These are phyloP conservation scores for Mitragyna speciosa DNA, from an alignment of 257 asterid species.

Conservation along the genomic window DNA sequence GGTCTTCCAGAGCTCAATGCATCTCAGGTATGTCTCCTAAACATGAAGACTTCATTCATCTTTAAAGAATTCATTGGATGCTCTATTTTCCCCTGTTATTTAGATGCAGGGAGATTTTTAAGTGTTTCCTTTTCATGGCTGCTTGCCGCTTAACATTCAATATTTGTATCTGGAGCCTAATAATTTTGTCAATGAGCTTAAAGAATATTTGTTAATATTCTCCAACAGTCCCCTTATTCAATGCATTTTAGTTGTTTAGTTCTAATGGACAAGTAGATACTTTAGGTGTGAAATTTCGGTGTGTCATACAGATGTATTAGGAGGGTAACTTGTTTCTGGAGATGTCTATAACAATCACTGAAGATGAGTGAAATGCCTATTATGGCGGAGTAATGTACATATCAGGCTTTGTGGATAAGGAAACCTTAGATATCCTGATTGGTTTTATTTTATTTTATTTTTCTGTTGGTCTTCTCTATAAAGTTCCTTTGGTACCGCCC, in stretches of 20 bases:
- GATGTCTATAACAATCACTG: background rate
- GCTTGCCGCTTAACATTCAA: background rate
- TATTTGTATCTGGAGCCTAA: background rate
- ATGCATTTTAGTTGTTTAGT: background rate
- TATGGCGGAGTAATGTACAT: background rate
- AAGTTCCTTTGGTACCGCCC: background rate
- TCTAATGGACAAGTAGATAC: background rate
- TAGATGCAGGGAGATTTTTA: background rate
- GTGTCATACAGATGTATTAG: background rate
- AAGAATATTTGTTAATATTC: too few species aligned
- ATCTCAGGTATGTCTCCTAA: slow-evolving; percentile 64
- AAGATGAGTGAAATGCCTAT: background rate
- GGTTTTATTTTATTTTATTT: too few species aligned
- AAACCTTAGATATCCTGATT: too few species aligned
- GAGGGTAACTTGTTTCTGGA: background rate
- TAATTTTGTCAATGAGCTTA: too few species aligned
- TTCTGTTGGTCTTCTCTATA: too few species aligned
- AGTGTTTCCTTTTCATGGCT: background rate
- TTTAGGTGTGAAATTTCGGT: background rate
- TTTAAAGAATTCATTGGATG: background rate
- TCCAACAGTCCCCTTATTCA: background rate
- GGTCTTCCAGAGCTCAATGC: slow-evolving; percentile 99
- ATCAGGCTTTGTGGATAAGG: background rate
- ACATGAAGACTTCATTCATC: background rate
- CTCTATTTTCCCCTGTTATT: background rate